A percentile compares a stretch with the other conserved stretches of the same genome.
Evolutionary conservation across 2,329 filamentous ascomycete species (phyloP).

Genomic region (Clathrospora elynae): DNA sequence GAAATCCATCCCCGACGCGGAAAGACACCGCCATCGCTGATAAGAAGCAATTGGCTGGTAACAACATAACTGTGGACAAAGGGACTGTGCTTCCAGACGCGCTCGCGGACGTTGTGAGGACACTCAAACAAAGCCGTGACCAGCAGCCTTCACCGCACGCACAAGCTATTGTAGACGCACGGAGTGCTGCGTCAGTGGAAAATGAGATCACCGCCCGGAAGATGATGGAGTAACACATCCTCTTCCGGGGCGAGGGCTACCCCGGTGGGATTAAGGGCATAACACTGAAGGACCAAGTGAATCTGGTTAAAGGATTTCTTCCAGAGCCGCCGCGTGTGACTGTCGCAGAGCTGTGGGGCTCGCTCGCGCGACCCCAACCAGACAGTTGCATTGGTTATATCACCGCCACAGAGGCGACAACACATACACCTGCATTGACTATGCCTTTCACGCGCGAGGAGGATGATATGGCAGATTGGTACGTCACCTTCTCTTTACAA

Average conservation of each 20-base stretch:
- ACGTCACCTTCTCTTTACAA: background rate
- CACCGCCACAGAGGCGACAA: constrained; percentile 16
- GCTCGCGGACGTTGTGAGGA: constrained; percentile 14
- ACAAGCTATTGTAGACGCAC: constrained; percentile 16
- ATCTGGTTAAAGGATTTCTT: constrained; percentile 15
- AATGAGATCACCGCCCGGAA: constrained; percentile 18
- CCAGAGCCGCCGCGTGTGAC: constrained; percentile 13
- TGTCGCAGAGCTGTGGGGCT: constrained; percentile 14
- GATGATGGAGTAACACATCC: constrained; percentile 20
- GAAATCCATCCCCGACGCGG: constrained; percentile 19
- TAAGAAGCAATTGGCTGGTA: constrained; percentile 15
- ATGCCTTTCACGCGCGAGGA: constrained; percentile 17
- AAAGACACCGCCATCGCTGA: constrained; percentile 10
- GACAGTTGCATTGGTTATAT: constrained; percentile 23
- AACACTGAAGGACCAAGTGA: constrained; percentile 20
- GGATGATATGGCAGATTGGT: constrained; percentile 21
- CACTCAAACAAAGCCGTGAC: constrained; percentile 12
- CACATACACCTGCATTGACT: constrained; percentile 9
- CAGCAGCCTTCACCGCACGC: constrained; percentile 18
- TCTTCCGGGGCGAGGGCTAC: constrained; percentile 16
- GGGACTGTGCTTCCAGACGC: constrained; percentile 11
- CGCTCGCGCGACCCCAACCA: constrained; percentile 17
- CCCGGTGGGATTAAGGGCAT: constrained; percentile 13
- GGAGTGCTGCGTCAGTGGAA: constrained; percentile 17
- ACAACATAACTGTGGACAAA: constrained; percentile 18